Evolutionary conservation across 345 rosid species (phyloP).

Genomic region (Linum tenue): DNA sequence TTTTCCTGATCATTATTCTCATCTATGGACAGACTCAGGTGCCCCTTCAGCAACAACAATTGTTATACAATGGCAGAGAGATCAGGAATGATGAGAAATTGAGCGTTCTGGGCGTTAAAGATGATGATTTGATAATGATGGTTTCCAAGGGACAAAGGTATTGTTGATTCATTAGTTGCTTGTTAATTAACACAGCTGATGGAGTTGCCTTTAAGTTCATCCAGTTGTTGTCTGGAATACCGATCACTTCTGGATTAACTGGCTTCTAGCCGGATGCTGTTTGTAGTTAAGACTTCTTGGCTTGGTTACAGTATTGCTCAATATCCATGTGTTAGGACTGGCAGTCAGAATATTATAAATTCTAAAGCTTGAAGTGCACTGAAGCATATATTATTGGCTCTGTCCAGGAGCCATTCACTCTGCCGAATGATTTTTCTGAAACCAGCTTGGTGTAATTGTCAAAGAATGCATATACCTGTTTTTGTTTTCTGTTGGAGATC

Average conservation of each 20-base stretch:
- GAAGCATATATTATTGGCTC: no score
- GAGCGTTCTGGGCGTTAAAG: constrained; percentile 77
- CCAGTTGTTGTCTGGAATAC: not conserved
- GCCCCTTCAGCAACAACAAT: constrained; percentile 81
- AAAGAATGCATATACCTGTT: no score
- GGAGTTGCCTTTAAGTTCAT: not conserved
- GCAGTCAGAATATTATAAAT: no score
- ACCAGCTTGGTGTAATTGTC: no score
- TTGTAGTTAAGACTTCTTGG: not conserved
- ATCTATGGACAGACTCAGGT: constrained; percentile 55
- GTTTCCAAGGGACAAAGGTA: constrained; percentile 53
- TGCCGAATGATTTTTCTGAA: no score
- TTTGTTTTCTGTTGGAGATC: no score
- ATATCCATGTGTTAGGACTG: not conserved
- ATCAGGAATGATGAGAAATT: constrained; percentile 63
- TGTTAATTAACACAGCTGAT: not conserved
- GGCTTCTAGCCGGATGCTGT: not conserved
- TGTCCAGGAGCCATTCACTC: no score
- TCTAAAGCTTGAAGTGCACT: no score
- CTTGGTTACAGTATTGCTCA: not conserved
- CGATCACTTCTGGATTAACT: not conserved
- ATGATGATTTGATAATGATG: constrained; percentile 95
- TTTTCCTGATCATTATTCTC: constrained; percentile 3
- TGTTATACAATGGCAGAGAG: constrained; percentile 79
- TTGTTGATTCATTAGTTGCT: not conserved